These are phyloP conservation scores for Tilletia caries DNA, from an alignment of 1,284 basidiomycete genomes.

Conservation along the genomic window DNA sequence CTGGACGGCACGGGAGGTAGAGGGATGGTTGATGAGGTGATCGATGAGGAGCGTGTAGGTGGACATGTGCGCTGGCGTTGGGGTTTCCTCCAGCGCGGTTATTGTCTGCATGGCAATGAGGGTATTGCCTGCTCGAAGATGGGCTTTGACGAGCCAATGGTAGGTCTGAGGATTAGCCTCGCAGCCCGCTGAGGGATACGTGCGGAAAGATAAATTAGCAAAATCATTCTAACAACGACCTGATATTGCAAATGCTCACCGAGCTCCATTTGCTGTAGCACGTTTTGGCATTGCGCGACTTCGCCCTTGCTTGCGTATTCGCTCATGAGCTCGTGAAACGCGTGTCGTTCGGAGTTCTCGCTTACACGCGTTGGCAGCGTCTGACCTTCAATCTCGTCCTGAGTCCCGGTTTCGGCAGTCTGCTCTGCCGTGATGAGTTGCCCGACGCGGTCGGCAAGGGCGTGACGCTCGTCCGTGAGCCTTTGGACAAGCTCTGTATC, in stretches of 20 bases:
- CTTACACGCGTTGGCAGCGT: not conserved
- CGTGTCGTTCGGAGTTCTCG: not conserved
- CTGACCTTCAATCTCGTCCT: not conserved
- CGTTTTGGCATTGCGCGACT: constrained; percentile 17
- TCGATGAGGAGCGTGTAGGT: constrained; percentile 45
- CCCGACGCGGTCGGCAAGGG: not conserved
- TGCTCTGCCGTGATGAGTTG: not conserved
- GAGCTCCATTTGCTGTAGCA: constrained; percentile 27
- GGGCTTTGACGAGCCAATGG: constrained; percentile 42
- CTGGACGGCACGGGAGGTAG: constrained; percentile 24
- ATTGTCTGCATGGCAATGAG: constrained; percentile 31
- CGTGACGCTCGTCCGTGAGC: not conserved
- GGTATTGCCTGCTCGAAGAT: constrained; percentile 24
- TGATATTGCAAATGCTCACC: constrained; percentile 20
- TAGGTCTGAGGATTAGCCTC: constrained; percentile 30
- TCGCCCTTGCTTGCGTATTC: constrained; percentile 27
- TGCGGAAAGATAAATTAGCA: constrained; percentile 16
- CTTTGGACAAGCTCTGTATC: not conserved
- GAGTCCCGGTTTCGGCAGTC: not conserved
- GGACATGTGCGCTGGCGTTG: constrained; percentile 35
- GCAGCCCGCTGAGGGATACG: constrained; percentile 17
- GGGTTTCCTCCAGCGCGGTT: constrained; percentile 26
- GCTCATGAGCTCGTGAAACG: constrained; percentile 1
- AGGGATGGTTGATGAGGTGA: constrained; percentile 26
- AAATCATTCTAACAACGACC: constrained; percentile 31